Conservation (phyloP, 2,329 filamentous ascomycete species). For the Dactylella cylindrospora region DNA sequence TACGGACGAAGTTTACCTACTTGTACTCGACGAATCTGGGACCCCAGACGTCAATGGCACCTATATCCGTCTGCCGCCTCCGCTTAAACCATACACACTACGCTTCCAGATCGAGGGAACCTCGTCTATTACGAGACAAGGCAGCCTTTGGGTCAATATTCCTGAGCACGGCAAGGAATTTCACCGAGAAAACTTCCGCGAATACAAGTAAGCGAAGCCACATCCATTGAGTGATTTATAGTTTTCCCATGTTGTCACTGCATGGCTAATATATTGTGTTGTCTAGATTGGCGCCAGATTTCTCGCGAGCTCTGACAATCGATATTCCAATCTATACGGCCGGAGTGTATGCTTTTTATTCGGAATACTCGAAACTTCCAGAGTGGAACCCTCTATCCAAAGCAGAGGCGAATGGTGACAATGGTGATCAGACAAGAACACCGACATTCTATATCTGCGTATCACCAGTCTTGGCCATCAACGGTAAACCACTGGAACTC, state of each 20-base stretch:
- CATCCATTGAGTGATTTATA: slow-evolving; percentile 22
- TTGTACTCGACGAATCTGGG: slow-evolving; percentile 89
- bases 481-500: slow-evolving; percentile 73
- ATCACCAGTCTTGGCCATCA: slow-evolving; percentile 74
- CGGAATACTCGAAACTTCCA: slow-evolving; percentile 85
- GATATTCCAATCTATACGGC: slow-evolving; percentile 74
- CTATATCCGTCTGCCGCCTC: slow-evolving; percentile 88
- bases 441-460: slow-evolving; percentile 90
- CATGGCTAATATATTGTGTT: slow-evolving; percentile 36
- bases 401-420: slow-evolving; percentile 53
- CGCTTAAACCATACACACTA: slow-evolving; percentile 72
- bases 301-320: slow-evolving; percentile 87
- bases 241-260: background rate
- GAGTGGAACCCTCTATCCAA: slow-evolving; percentile 65
- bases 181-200: slow-evolving; percentile 73
- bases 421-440: slow-evolving; percentile 63
- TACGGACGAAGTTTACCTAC: slow-evolving; percentile 68
- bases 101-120: slow-evolving; percentile 92
- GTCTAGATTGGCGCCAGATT: slow-evolving; percentile 80
- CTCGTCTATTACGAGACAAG: slow-evolving; percentile 90
- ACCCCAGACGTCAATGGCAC: slow-evolving; percentile 83
- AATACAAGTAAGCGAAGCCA: slow-evolving; percentile 70
- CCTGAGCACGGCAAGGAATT: slow-evolving; percentile 76
- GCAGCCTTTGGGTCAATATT: slow-evolving; percentile 95
- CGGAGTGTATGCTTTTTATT: slow-evolving; percentile 94